Evolutionary conservation across 2,329 filamentous ascomycete species (phyloP), one percentile per base, ranked within the genome.

Genomic region (Ambrosiella xylebori): DNA sequence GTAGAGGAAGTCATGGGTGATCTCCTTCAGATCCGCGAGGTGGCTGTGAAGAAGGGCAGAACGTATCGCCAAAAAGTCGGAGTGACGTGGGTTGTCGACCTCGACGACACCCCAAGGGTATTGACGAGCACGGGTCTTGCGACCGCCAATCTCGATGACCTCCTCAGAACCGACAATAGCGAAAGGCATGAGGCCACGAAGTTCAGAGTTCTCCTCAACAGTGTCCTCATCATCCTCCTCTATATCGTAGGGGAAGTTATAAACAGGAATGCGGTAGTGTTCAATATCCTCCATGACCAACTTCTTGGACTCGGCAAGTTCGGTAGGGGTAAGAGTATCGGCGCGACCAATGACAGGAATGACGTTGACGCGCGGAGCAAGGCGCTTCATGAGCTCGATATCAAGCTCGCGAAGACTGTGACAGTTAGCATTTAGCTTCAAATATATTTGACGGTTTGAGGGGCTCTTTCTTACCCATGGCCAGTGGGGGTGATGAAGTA

Each of bases 271-370:
- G 69, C 93, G 86, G 78, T 98, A 98, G 74, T 98, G 93, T 75
- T 98, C 93, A 66, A 98, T 98, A 70, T 98, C 93, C 77, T 98
- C 93, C 93, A 98, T 98, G 68, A 98, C 90, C 62, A 98, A 81
- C 80, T 97, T 98, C 83, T 98, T 98, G 65, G 91, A 97, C 74
- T 98, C 93, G 64, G 93, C 93, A 63, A 98, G 80, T 76, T 98
- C 93, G 64, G 88, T 85, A 44, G 93, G 93, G 59, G 93, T 98
- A 63, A 98, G 84, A 19, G 93, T 95, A 71, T 98, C 93, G 69
- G 93, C 93, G 72, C 96, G 95, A 69, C 93, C 93, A 70, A 98
- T 96, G 66, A 98, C 93, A 63, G 93, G 93, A 64, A 98, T 98
- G 65, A 98, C 93, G 71, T 98, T 98, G 74, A 95, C 91, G 70